Conservation (phyloP, 1,284 basidiomycete species). For the Cutaneotrichosporon arboriforme region DNA sequence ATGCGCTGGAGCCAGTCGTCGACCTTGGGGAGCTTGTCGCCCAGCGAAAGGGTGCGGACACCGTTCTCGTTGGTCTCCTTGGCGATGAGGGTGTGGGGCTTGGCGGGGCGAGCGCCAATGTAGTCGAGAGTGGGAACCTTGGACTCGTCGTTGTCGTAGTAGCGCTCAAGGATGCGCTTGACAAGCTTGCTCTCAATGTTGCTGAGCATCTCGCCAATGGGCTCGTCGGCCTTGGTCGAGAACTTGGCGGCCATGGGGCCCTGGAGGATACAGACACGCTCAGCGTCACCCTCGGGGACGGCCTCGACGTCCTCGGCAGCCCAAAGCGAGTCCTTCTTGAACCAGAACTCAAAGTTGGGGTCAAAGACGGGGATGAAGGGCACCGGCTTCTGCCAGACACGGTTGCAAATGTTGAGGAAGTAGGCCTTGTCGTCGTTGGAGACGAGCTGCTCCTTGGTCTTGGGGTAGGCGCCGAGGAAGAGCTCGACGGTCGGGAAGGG, state of each 20-base stretch:
- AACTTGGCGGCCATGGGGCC: conserved; percentile 92
- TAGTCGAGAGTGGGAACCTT: conserved; percentile 82
- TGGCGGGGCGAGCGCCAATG: conserved; percentile 57
- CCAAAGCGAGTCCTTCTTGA: conserved; percentile 99
- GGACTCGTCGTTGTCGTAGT: conserved; percentile 71
- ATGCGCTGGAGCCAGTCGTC: conserved; percentile 78
- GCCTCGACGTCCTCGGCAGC: conserved; percentile 97
- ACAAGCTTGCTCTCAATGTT: conserved; percentile 76
- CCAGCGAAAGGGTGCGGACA: conserved; percentile 58
- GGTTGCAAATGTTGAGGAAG: conserved; percentile 90
- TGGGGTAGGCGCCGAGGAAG: conserved; percentile 81
- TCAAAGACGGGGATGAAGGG: conserved; percentile 99
- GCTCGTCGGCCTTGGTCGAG: conserved; percentile 82
- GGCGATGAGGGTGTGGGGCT: conserved; percentile 52
- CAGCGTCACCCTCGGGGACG: conserved; percentile 95
- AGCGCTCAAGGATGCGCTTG: conserved; percentile 70
- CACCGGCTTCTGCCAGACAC: conserved; percentile 94
- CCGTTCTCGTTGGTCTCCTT: conserved; percentile 52
- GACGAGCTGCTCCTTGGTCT: conserved; percentile 77
- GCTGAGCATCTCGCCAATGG: conserved; percentile 84
- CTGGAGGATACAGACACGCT: conserved; percentile 95
- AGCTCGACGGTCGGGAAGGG: conserved; percentile 68
- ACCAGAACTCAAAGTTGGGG: conserved; percentile 91
- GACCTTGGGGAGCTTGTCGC: conserved; percentile 56
- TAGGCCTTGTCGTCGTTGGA: conserved; percentile 93